Evolutionary conservation across 2,329 filamentous ascomycete species (phyloP).

Genomic region (Colletotrichum sp.): DNA sequence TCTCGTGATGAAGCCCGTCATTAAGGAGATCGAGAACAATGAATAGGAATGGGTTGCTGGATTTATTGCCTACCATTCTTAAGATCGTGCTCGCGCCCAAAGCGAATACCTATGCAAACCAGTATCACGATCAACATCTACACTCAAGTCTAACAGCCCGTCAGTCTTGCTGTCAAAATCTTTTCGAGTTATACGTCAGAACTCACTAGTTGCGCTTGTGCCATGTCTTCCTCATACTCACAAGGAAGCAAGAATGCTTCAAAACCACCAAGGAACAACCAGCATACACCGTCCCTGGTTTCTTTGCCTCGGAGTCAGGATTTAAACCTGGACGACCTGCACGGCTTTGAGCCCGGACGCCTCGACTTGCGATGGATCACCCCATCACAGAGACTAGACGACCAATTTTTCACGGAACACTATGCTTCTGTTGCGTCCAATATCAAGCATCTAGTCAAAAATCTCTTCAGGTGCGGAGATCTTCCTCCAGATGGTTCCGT

Average conservation of each 20-base stretch:
- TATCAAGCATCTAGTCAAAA: constrained; percentile 25
- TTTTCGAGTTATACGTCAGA: neutral
- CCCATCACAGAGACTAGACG: neutral
- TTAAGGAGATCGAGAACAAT: neutral
- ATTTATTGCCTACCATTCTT: neutral
- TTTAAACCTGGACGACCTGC: neutral
- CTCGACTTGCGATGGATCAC: neutral
- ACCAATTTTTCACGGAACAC: constrained; percentile 6
- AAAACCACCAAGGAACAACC: neutral
- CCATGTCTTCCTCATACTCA: neutral
- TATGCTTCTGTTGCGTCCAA: constrained; percentile 25
- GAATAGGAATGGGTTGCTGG: neutral
- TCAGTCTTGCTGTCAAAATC: neutral
- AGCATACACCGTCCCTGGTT: neutral
- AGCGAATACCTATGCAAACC: neutral
- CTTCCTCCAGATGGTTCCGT: neutral
- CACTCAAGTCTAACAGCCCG: neutral
- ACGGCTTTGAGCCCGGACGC: neutral
- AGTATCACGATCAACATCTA: neutral
- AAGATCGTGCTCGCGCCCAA: neutral
- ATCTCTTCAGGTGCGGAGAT: constrained; percentile 17
- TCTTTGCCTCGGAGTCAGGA: neutral
- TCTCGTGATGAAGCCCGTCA: neutral
- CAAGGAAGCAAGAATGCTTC: neutral
- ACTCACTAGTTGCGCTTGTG: neutral